Evolutionary conservation across 306 rosid species (phyloP), one percentile per base, ranked within the genome.

Genomic region (Lathyrus sativus): DNA sequence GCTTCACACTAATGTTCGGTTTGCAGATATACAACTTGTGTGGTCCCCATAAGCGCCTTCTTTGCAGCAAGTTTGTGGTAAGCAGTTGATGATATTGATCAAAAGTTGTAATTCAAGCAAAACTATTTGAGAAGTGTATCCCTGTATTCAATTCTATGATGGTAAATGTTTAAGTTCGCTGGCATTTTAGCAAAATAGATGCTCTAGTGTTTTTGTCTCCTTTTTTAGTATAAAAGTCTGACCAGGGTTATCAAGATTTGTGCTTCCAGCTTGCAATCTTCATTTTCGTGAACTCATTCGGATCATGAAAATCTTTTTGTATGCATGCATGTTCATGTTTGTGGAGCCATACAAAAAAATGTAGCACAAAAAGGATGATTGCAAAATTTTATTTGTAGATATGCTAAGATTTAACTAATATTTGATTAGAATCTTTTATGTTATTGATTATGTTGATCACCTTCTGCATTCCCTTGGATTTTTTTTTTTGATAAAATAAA

Each of bases 61-160:
- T 95, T 95, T 67, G 97, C 99, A 14, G 91, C 99, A 68, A 95
- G 99, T 80, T 92, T 95, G 67, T 95, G 99, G 97, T 95, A 87
- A 90, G 96, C 69, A 71, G 53, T 63, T 68, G 56, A 69, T 74
- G 42, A 37, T 42, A 62, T 55, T 62, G 63, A 39, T 24, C 24
- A 64, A 60, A 54, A 54, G 62, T 44, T 69, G 54, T 65, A 39
- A 74, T 70, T 69, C 67, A 65, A 13, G 18, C 61, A 72, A 51
- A 73, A 2, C 19, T 48, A 33, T 33, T 31, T 54, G 35, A 33
- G 50, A 53, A 55, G 58, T 65, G 19, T 28, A 33, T 24, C 2
- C 44, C 39, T 17, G n/a, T 44, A n/a, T 60, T 53, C 45, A 37
- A 53, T 26, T 72, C 38, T 72, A 13, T 19, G 33, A 12, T 24